Conservation (phyloP, 371 early-diverging fungal species). For the Mucor ambiguus region DNA sequence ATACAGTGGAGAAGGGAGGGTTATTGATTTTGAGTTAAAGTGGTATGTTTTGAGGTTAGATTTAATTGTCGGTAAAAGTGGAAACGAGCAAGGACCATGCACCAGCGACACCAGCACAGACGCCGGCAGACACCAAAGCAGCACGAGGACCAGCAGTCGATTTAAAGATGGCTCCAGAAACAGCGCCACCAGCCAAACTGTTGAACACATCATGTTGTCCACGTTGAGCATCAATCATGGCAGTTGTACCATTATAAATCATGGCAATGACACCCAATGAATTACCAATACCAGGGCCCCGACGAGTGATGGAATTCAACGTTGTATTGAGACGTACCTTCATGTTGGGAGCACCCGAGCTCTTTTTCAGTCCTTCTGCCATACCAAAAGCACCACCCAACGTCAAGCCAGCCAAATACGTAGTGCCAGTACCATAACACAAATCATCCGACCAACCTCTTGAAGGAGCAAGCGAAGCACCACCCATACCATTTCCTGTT, state of each 20-base stretch:
- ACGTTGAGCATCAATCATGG: conserved; percentile 65
- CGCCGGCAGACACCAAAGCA: conserved; percentile 58
- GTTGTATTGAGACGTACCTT: conserved; percentile 84
- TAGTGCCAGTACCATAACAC: conserved; percentile 86
- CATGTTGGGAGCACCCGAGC: conserved; percentile 55
- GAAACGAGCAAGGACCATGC: conserved; percentile 49
- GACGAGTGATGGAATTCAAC: conserved; percentile 82
- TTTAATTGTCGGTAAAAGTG: conserved; percentile 35
- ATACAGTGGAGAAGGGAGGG: conserved; percentile 3
- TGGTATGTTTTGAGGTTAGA: neutral
- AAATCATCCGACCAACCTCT: conserved; percentile 85
- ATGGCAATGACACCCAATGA: conserved; percentile 82
- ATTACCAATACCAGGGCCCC: conserved; percentile 88
- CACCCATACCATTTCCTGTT: conserved; percentile 31
- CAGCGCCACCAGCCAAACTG: conserved; percentile 73
- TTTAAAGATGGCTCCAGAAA: conserved; percentile 81
- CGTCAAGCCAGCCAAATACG: conserved; percentile 79
- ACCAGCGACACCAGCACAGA: conserved; percentile 61
- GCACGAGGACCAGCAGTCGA: conserved; percentile 64
- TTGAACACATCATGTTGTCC: conserved; percentile 70
- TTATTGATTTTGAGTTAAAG: neutral
- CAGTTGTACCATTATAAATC: conserved; percentile 78
- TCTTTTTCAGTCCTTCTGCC: conserved; percentile 73
- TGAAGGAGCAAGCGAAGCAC: conserved; percentile 66
- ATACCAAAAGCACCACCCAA: conserved; percentile 83